phyloP scores from a whole-genome alignment of 108 stramenopile species.

The Pseudonitzschia delicatissima region DNA sequence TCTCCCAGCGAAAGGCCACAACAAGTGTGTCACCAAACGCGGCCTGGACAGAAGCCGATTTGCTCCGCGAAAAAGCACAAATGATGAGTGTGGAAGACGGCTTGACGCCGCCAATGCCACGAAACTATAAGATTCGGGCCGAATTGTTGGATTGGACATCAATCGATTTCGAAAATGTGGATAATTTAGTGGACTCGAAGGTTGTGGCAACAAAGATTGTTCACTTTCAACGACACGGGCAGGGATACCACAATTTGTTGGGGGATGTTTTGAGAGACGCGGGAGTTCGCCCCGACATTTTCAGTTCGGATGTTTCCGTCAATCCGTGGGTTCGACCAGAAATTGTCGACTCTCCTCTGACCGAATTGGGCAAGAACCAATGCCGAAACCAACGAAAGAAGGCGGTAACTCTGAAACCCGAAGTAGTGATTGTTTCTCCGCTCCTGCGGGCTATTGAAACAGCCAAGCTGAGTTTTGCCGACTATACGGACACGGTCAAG shows the following conservation, averaged over 20 bases:
- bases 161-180: background rate
- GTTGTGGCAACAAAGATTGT: slow-evolving; percentile 42
- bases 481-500: slow-evolving; percentile 24
- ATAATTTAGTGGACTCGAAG: background rate
- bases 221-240: slow-evolving; percentile 71
- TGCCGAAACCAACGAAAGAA: slow-evolving; percentile 25
- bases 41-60: slow-evolving; percentile 3
- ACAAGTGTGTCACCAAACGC: no score
- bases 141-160: slow-evolving; percentile 7
- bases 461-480: slow-evolving; percentile 47
- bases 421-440: slow-evolving; percentile 55
- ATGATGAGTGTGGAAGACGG: background rate
- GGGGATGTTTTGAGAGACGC: slow-evolving; percentile 50
- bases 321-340: slow-evolving; percentile 60
- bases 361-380: slow-evolving; percentile 43
- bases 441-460: slow-evolving; percentile 56
- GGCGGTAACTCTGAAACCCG: slow-evolving; percentile 31
- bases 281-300: slow-evolving; percentile 34
- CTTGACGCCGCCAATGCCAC: background rate
- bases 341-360: slow-evolving; percentile 58
- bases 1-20: no score
- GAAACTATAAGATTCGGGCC: background rate
- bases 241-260: slow-evolving; percentile 67
- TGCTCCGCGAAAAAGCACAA: background rate
- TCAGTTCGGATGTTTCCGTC: slow-evolving; percentile 34